These are phyloP conservation scores for Aspergillus nomiae DNA, from an alignment of 2,329 filamentous ascomycete species.

Conservation along the genomic window DNA sequence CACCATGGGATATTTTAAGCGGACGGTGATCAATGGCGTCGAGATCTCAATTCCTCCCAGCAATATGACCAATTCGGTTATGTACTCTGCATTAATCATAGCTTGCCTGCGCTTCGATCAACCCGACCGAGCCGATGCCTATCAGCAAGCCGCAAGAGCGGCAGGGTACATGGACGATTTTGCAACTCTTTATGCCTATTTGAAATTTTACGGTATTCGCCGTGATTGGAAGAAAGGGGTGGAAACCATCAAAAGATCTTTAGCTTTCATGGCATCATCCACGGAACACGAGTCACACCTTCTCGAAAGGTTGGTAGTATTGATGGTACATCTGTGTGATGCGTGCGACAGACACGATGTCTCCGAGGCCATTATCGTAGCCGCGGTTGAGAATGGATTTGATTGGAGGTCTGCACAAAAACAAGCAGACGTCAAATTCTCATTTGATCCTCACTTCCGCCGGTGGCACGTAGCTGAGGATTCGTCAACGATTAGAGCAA, in stretches of 20 bases:
- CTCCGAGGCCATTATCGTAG: constrained; percentile 34
- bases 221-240: constrained; percentile 40
- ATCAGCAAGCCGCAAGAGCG: constrained; percentile 37
- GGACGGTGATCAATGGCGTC: constrained; percentile 36
- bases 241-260: constrained; percentile 33
- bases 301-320: constrained; percentile 38
- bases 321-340: constrained; percentile 44
- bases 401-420: constrained; percentile 27
- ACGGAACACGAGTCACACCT: constrained; percentile 27
- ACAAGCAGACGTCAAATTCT: constrained; percentile 30
- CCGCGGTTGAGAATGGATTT: constrained; percentile 40
- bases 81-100: constrained; percentile 40
- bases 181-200: constrained; percentile 38
- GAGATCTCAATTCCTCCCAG: constrained; percentile 40
- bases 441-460: constrained; percentile 23
- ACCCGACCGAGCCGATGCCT: constrained; percentile 43
- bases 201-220: constrained; percentile 40
- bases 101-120: constrained; percentile 44
- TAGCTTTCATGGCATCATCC: constrained; percentile 40
- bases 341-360: constrained; percentile 33
- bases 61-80: constrained; percentile 34
- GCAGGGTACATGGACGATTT: constrained; percentile 41
- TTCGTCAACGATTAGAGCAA: constrained; percentile 14
- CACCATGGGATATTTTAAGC: constrained; percentile 26
- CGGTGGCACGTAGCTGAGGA: constrained; percentile 34